phyloP scores from a whole-genome alignment of 2,329 filamentous ascomycete species.

The Exophiala sp. region DNA sequence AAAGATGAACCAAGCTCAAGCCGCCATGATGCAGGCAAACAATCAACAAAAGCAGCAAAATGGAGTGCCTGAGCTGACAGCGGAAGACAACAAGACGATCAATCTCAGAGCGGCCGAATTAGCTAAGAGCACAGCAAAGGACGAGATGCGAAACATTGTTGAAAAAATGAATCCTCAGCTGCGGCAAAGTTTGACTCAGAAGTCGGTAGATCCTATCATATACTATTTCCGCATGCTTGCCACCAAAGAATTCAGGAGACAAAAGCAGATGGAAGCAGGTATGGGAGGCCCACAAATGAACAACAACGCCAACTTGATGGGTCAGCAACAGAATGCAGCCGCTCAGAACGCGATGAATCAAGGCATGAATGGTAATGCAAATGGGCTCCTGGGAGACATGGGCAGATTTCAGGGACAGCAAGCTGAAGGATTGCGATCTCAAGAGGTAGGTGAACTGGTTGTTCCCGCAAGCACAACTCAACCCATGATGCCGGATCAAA shows the following conservation, averaged over 20 bases:
- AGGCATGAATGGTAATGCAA: conserved; percentile 17
- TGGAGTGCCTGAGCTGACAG: conserved; percentile 30
- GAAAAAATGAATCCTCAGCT: conserved; percentile 46
- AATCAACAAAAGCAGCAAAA: conserved; percentile 31
- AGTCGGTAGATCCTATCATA: conserved; percentile 49
- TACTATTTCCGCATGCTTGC: conserved; percentile 52
- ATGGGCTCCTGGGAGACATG: conserved; percentile 41
- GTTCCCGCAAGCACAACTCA: conserved; percentile 61
- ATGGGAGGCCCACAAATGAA: conserved; percentile 14
- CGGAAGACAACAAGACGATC: conserved; percentile 43
- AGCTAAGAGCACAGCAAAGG: conserved; percentile 41
- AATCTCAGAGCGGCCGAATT: conserved; percentile 47
- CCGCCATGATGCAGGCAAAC: conserved; percentile 28
- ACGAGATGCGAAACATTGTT: conserved; percentile 50
- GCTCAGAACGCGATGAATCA: conserved; percentile 27
- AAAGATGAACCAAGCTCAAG: conserved; percentile 24
- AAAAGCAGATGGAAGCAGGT: conserved; percentile 21
- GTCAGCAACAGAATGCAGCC: conserved; percentile 19
- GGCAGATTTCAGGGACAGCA: conserved; percentile 59
- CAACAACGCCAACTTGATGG: conserved; percentile 16
- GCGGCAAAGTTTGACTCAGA: conserved; percentile 43
- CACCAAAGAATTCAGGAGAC: conserved; percentile 39
- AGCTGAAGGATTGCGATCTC: conserved; percentile 58
- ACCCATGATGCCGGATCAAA: conserved; percentile 40
- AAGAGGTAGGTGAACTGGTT: conserved; percentile 60